Conservation (phyloP, 2,329 filamentous ascomycete species). For the Aureobasidium zeae region DNA sequence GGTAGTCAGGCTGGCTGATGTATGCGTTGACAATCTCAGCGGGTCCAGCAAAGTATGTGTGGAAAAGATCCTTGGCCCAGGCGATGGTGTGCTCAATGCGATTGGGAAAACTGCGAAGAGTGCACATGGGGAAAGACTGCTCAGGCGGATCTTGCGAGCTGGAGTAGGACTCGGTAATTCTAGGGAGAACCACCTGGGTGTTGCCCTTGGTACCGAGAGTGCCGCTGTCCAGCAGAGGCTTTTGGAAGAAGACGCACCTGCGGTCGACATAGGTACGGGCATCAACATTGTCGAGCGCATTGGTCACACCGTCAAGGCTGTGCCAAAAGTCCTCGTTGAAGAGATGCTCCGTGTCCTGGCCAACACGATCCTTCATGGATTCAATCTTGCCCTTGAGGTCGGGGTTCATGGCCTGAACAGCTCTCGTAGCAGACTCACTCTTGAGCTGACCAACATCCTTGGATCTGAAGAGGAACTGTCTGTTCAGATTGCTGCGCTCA, state of each 20-base stretch:
- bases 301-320: conserved; percentile 80
- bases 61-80: conserved; percentile 93
- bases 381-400: conserved; percentile 80
- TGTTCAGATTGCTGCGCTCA: conserved; percentile 96
- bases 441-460: conserved; percentile 94
- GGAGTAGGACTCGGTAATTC: conserved; percentile 92
- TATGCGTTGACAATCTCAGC: conserved; percentile 88
- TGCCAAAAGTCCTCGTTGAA: conserved; percentile 95
- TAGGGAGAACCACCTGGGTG: conserved; percentile 87
- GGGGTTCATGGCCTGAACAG: conserved; percentile 93
- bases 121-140: conserved; percentile 99
- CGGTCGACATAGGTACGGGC: conserved; percentile 93
- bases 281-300: conserved; percentile 95
- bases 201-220: conserved; percentile 99
- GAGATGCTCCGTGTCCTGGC: conserved; percentile 81
- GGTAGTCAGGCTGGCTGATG: conserved; percentile 80
- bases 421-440: conserved; percentile 84
- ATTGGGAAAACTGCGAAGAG: conserved; percentile 93
- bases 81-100: conserved; percentile 98
- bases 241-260: conserved; percentile 96
- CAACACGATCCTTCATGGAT: conserved; percentile 79
- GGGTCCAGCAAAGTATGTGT: conserved; percentile 85
- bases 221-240: conserved; percentile 89
- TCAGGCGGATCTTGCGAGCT: conserved; percentile 95
- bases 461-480: conserved; percentile 89